Evolutionary conservation across 2,329 filamentous ascomycete genomes (phyloP), one percentile per base, ranked within the genome.

Genomic region (Waltergamsia citrina): DNA sequence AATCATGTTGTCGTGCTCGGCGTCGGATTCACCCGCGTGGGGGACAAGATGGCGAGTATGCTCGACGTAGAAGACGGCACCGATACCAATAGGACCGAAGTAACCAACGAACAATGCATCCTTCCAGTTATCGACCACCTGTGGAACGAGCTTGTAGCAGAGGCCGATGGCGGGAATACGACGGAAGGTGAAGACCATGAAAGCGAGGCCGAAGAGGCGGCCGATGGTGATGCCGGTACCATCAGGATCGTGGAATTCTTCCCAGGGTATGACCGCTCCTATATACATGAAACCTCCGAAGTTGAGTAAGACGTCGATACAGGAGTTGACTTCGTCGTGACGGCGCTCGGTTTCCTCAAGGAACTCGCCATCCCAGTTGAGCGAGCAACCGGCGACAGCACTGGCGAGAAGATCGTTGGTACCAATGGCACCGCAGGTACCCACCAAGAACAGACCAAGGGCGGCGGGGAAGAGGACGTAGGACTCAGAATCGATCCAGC

Each of bases 51-150:
- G 52, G 32, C 39, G 25, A 33, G 37, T 40, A 31, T 39, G 35
- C 42, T 67, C 60, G 10, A 87, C 67, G 52, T 88, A 87, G 52
- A 86, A 87, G 16, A 85, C 69, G 1, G 83, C 82, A 16, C 78
- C 80, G 9, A 85, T 81, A 3, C 83, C 83, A 11, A 35, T 35
- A 0, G 83, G 83, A 0, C 82, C 83, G 43, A 88, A 87, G 38
- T 76, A 75, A 0, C 73, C 73, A 69, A 77, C 71, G 38, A 78
- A 77, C 0, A 78, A 44, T 1, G 71, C 73, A 37, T 78, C 72
- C 42, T 67, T 70, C 59, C 65, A 74, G 43, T 62, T 54, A n/a
- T 62, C 61, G 36, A 67, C 62, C 0, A 66, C 59, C 2, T 53
- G 52, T 0, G 71, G 69, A 65, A 77, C 71, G 7, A 71, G 52